These are phyloP conservation scores for Ophiocytium majus DNA, from an alignment of 352 stramenopile genomes.

Conservation along the genomic window DNA sequence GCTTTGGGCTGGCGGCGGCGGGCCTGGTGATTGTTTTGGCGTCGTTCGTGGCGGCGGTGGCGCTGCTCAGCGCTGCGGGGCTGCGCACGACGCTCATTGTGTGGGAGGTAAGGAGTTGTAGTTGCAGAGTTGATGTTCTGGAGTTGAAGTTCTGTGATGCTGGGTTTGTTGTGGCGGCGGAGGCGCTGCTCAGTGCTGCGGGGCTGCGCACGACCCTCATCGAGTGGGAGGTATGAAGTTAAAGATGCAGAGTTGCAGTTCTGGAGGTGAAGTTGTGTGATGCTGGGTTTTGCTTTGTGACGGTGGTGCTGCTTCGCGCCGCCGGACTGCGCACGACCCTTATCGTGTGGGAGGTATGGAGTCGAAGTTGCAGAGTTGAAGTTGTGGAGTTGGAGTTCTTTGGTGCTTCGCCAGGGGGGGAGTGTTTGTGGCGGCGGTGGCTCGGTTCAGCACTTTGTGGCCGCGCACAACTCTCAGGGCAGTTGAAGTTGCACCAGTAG, in stretches of 20 bases:
- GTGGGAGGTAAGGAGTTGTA: no score
- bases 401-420: no score
- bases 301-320: conserved; percentile 35
- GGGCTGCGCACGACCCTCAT: conserved; percentile 80
- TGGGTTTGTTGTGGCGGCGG: conserved; percentile 51
- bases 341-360: conserved; percentile 84
- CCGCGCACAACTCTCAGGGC: conserved; percentile 83
- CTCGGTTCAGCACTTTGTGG: conserved; percentile 28
- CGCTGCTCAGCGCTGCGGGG: conserved; percentile 30
- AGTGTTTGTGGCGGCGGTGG: conserved; percentile 55
- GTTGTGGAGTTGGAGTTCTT: not conserved
- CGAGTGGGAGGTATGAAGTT: conserved; percentile 81
- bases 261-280: not conserved
- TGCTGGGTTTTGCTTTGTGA: conserved; percentile 48
- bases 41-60: conserved; percentile 60
- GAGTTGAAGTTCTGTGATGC: not conserved
- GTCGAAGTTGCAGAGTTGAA: not conserved
- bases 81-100: conserved; percentile 83
- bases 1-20: conserved; percentile 72
- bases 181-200: conserved; percentile 33
- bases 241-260: conserved; percentile 7
- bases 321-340: conserved; percentile 73
- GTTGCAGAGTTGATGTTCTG: conserved; percentile 11
- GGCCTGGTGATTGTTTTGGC: conserved; percentile 77
- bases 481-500: not conserved